These are phyloP conservation scores for Annulohypoxylon stygium DNA, from an alignment of 495 filamentous ascomycete genomes.

Conservation along the genomic window DNA sequence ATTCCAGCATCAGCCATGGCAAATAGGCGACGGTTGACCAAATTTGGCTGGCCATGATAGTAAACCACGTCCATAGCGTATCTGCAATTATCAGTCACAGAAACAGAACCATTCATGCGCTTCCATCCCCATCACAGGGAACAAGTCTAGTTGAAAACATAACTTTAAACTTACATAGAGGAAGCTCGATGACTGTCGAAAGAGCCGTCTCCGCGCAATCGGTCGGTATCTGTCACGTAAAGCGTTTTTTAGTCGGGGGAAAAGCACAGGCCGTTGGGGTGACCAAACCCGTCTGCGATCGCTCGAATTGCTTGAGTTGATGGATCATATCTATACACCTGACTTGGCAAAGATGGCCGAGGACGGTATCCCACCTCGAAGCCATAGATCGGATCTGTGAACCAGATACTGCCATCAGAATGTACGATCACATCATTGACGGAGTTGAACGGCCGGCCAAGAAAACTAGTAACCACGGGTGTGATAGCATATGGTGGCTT, in stretches of 20 bases:
- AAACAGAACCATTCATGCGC: not conserved
- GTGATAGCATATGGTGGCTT: not conserved
- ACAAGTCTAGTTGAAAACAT: no score
- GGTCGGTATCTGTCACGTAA: not conserved
- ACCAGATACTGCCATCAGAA: not conserved
- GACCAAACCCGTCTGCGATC: not conserved
- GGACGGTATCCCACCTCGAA: not conserved
- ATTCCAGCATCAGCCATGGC: not conserved
- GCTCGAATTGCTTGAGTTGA: not conserved
- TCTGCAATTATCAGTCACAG: not conserved
- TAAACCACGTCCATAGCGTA: not conserved
- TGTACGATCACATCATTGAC: not conserved
- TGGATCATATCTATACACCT: not conserved
- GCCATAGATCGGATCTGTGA: not conserved
- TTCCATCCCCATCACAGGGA: not conserved
- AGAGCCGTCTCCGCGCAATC: not conserved
- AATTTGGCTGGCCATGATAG: not conserved
- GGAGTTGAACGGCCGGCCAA: not conserved
- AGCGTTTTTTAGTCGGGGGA: not conserved
- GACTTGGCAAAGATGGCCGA: not conserved
- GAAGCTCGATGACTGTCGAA: not conserved
- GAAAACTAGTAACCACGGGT: not conserved
- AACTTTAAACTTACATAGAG: not conserved
- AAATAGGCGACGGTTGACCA: not conserved
- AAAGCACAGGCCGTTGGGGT: not conserved